phyloP scores from a whole-genome alignment of 108 stramenopile species.

The Stephanodiscus minutulus region DNA sequence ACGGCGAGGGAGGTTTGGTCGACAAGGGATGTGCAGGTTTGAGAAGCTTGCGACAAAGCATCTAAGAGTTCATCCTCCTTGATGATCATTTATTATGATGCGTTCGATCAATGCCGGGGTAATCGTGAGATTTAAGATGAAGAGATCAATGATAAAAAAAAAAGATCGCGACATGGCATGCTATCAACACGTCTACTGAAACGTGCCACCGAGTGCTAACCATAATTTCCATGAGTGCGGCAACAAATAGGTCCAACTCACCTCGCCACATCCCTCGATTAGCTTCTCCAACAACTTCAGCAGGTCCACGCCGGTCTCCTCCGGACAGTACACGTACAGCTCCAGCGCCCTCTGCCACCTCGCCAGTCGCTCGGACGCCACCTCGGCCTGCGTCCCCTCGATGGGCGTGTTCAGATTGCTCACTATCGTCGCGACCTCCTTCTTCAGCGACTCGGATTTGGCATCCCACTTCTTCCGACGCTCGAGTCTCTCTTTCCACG shows the following conservation, averaged over 20 bases:
- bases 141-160: background rate
- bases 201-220: too few relatives aligned
- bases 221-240: too few relatives aligned
- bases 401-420: conserved; percentile 23
- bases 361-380: conserved; percentile 57
- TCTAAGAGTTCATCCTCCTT: conserved; percentile 79
- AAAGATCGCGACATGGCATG: too few relatives aligned
- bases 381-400: conserved; percentile 62
- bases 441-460: conserved; percentile 37
- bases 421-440: conserved; percentile 28
- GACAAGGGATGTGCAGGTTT: conserved; percentile 65
- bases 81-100: background rate
- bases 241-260: conserved; percentile 16
- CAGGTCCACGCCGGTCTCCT: conserved; percentile 54
- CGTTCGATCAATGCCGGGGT: background rate
- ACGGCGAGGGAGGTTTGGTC: conserved; percentile 63
- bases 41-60: conserved; percentile 65
- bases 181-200: background rate
- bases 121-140: background rate
- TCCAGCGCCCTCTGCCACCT: conserved; percentile 83
- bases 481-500: conserved; percentile 30
- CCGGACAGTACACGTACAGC: conserved; percentile 73
- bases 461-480: conserved; percentile 33
- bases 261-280: conserved; percentile 63
- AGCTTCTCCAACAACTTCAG: conserved; percentile 68